These are phyloP conservation scores for Porodaedalea pini DNA, from an alignment of 1,284 basidiomycete genomes.

Conservation along the genomic window DNA sequence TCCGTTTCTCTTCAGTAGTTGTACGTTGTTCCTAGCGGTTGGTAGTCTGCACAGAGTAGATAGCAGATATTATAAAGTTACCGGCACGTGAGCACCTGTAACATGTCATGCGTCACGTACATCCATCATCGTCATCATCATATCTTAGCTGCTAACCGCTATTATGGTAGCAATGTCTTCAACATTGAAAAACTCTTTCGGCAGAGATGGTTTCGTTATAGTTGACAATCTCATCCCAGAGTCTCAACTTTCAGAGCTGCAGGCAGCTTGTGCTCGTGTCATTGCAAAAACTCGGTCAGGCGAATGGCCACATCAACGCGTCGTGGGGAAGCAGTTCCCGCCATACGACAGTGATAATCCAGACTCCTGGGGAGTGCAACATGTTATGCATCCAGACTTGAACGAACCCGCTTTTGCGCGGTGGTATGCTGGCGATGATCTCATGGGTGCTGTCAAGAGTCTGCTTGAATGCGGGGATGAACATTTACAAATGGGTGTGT, in stretches of 20 bases:
- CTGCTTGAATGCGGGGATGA: slow-evolving; percentile 57
- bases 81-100: too few relatives aligned
- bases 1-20: too few relatives aligned
- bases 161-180: not conserved
- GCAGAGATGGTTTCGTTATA: slow-evolving; percentile 61
- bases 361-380: slow-evolving; percentile 80
- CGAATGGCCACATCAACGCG: slow-evolving; percentile 64
- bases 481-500: slow-evolving; percentile 67
- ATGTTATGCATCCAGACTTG: slow-evolving; percentile 75
- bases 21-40: too few relatives aligned
- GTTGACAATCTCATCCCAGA: slow-evolving; percentile 57
- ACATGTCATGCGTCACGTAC: too few relatives aligned
- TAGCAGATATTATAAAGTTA: too few relatives aligned
- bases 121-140: too few relatives aligned
- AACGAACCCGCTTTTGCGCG: slow-evolving; percentile 53
- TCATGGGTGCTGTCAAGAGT: slow-evolving; percentile 46
- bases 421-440: slow-evolving; percentile 64
- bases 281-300: slow-evolving; percentile 58
- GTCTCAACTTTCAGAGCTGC: slow-evolving; percentile 40
- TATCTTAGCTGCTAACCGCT: too few relatives aligned
- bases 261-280: slow-evolving; percentile 50
- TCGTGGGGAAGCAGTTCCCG: slow-evolving; percentile 81
- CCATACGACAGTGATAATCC: slow-evolving; percentile 59
- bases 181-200: slow-evolving; percentile 5
- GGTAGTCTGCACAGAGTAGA: too few relatives aligned